Percentiles rank a stretch among this genome's conserved stretches.
Evolutionary conservation across 2,329 filamentous ascomycete genomes (phyloP).

Genomic region (Cyphellophora attinorum): DNA sequence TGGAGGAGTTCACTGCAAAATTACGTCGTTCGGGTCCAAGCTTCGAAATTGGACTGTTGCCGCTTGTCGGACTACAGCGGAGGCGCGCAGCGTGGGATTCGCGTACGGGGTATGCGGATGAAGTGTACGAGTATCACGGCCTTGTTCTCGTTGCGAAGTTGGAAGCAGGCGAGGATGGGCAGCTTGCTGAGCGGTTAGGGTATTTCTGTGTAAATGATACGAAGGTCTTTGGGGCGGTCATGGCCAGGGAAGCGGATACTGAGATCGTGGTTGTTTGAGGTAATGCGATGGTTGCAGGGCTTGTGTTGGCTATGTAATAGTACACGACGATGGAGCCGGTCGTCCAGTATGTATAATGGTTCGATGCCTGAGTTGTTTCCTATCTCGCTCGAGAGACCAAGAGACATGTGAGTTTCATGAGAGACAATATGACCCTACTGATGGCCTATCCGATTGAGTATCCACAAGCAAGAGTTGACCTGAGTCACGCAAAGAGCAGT

Average conservation of each 20-base stretch:
- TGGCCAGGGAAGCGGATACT: not conserved
- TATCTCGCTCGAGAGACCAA: too few relatives aligned
- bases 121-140: conserved; percentile 2
- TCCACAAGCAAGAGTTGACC: too few relatives aligned
- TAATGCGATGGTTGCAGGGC: not conserved
- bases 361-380: too few relatives aligned
- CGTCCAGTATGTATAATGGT: too few relatives aligned
- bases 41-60: conserved; percentile 1
- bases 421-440: too few relatives aligned
- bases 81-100: not conserved
- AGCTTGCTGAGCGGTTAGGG: not conserved
- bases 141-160: not conserved
- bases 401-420: too few relatives aligned
- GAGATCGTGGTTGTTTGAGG: conserved; percentile 6
- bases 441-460: too few relatives aligned
- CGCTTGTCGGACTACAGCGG: conserved; percentile 1
- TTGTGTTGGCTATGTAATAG: not conserved
- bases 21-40: not conserved
- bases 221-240: not conserved
- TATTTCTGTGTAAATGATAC: conserved; percentile 2
- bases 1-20: not conserved
- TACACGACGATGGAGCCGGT: too few relatives aligned
- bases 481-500: too few relatives aligned
- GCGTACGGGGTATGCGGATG: not conserved
- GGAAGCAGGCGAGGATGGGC: not conserved